Conservation (phyloP, 805 yeast genomes). For the Suhomyces sp. region DNA sequence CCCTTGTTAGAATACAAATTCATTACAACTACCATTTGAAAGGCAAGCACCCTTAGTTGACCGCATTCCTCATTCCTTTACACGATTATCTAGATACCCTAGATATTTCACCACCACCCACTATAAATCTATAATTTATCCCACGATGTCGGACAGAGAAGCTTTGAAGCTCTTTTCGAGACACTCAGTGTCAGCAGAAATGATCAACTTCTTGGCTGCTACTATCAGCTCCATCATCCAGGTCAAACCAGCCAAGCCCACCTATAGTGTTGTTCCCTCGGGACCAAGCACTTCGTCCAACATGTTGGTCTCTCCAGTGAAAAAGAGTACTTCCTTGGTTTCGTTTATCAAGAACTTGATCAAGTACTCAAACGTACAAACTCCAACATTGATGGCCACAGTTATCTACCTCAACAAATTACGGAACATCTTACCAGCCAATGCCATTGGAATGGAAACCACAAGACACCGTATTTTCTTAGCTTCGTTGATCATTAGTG, state of each 20-base stretch:
- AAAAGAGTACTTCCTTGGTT: conserved; percentile 35
- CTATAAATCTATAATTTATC: too few relatives aligned
- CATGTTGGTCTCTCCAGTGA: conserved; percentile 24
- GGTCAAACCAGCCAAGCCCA: conserved; percentile 28
- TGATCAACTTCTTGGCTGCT: conserved; percentile 57
- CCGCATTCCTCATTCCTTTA: too few relatives aligned
- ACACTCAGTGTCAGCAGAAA: conserved; percentile 55
- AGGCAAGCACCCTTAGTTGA: too few relatives aligned
- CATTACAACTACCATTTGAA: too few relatives aligned
- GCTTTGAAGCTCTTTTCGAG: conserved; percentile 55
- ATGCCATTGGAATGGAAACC: conserved; percentile 88
- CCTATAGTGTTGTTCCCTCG: conserved; percentile 38
- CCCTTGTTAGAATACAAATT: too few relatives aligned
- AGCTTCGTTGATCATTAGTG: conserved; percentile 87
- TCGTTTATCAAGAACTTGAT: conserved; percentile 73
- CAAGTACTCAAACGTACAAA: conserved; percentile 84
- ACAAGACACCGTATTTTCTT: conserved; percentile 91
- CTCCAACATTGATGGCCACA: conserved; percentile 92
- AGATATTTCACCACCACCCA: too few relatives aligned
- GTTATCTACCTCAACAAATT: conserved; percentile 79
- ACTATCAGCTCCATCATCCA: conserved; percentile 59
- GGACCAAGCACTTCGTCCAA: conserved; percentile 10
- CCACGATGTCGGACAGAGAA: conserved; percentile 30
- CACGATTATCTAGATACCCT: too few relatives aligned
- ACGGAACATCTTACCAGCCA: conserved; percentile 75